Evolutionary conservation across 192 early-diverging fungal species (phyloP).

Genomic region (Lunasporangiospora selenospora): DNA sequence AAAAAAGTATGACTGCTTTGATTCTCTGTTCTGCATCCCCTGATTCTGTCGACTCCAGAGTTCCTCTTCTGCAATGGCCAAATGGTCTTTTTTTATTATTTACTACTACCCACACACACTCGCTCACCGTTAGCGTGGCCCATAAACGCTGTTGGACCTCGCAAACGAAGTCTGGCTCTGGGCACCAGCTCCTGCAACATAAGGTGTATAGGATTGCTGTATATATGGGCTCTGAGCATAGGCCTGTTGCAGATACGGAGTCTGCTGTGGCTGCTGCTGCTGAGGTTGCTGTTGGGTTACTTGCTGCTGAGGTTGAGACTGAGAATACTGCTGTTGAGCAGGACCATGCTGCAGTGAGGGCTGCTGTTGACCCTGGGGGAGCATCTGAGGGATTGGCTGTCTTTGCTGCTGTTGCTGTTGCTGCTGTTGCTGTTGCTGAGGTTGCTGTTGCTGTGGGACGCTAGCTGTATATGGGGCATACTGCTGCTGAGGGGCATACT

Average conservation of each 20-base stretch:
- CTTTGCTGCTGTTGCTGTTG: background rate
- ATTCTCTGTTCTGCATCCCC: no score
- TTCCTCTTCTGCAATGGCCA: no score
- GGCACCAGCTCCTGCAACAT: no score
- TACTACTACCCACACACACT: no score
- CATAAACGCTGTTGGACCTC: constrained; percentile 12
- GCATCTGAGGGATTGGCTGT: background rate
- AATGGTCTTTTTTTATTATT: no score
- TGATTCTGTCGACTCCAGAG: no score
- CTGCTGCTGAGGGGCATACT: background rate
- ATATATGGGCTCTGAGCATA: constrained; percentile 8
- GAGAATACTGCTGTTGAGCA: constrained; percentile 9
- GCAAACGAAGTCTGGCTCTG: constrained; percentile 7
- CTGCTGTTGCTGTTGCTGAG: constrained; percentile 3
- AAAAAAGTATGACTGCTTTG: no score
- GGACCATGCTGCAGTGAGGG: background rate
- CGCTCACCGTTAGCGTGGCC: constrained; percentile 4
- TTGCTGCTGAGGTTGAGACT: background rate
- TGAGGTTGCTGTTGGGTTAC: constrained; percentile 3
- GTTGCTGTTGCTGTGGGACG: constrained; percentile 2
- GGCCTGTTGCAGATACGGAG: constrained; percentile 12
- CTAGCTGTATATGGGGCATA: background rate
- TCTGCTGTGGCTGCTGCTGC: constrained; percentile 13
- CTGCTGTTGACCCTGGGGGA: background rate
- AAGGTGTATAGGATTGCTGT: constrained; percentile 7